Evolutionary conservation across 2,329 filamentous ascomycete genomes (phyloP).

Genomic region (Dactylonectria estremocensis): DNA sequence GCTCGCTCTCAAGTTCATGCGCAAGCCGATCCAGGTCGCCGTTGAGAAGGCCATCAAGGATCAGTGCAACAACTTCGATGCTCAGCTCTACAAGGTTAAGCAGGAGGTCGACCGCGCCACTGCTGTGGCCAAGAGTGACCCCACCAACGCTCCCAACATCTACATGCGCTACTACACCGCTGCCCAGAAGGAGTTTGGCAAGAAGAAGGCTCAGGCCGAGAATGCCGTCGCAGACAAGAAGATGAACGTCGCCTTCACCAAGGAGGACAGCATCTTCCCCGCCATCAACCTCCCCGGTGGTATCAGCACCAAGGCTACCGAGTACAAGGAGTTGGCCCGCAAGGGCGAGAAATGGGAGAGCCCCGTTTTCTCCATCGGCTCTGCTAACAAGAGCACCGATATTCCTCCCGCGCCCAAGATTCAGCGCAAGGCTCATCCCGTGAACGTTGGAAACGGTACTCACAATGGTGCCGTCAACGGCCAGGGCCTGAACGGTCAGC

Average conservation of each 20-base stretch:
- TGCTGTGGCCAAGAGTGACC: constrained; percentile 70
- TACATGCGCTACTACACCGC: constrained; percentile 88
- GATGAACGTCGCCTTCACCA: constrained; percentile 70
- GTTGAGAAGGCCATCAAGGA: constrained; percentile 92
- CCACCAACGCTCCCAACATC: constrained; percentile 83
- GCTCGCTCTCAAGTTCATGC: constrained; percentile 85
- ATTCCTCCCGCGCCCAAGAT: constrained; percentile 75
- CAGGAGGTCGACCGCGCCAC: constrained; percentile 83
- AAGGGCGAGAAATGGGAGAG: constrained; percentile 97
- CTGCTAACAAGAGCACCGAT: constrained; percentile 78
- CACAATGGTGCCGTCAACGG: constrained; percentile 39
- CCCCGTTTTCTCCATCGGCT: constrained; percentile 91
- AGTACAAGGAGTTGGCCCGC: constrained; percentile 88
- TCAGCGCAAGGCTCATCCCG: constrained; percentile 59
- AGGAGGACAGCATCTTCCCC: constrained; percentile 92
- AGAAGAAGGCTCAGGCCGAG: constrained; percentile 85
- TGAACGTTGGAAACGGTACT: constrained; percentile 38
- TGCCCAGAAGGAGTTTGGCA: constrained; percentile 79
- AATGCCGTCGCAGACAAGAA: constrained; percentile 75
- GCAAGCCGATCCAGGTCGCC: constrained; percentile 87
- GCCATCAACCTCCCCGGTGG: constrained; percentile 85
- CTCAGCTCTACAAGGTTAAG: constrained; percentile 82
- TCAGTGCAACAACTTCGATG: constrained; percentile 82
- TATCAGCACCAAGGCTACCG: constrained; percentile 93
- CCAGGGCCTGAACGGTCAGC: constrained; percentile 29